Evolutionary conservation across 805 yeast genomes (phyloP), one percentile per base, ranked within the genome.

Genomic region (Lipomyces kockii): DNA sequence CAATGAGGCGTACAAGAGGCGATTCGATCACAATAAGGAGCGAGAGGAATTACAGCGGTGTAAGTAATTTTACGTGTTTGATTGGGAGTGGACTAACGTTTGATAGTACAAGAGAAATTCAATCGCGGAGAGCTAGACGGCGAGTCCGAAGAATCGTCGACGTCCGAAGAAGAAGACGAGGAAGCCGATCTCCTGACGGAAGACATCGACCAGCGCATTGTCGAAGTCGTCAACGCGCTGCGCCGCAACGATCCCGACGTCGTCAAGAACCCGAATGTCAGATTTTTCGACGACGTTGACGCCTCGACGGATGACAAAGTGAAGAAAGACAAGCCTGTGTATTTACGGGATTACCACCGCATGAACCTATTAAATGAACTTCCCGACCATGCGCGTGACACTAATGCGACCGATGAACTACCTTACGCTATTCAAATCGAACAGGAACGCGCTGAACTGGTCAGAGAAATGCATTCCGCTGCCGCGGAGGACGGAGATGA

Each of bases 281-380:
- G 83, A 74, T 95, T 95, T 75, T 94, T 90, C 78, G 89, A 88
- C 2, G 90, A 88, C 25, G 84, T 87, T 2, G 25, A 37, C 54
- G 52, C n/a, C 5, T 25, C 14, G 14, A 37, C 58, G 29, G n/a
- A 20, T 22, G 88, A 83, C 27, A 80, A 78, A 2, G 82, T 82
- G 25, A 82, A 81, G 56, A 80, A 82, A 68, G 83, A 84, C 12
- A 91, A 90, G 76, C 97, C 98, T 9, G 82, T 95, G 65, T 91
- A 89, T 77, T 84, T 95, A 78, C 92, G 93, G 73, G 99, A 95
- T 77, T 95, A 93, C 75, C 98, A 95, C 76, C 84, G 98, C 77
- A 86, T 86, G 87, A 89, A 87, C 72, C 78, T 93, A 46, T 80
- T 95, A n/a, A 82, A 87, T 2, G 94, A 93, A 11, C 67, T 65